These are phyloP conservation scores for Aspergillus unguis DNA, from an alignment of 2,329 filamentous ascomycete genomes.

Conservation along the genomic window DNA sequence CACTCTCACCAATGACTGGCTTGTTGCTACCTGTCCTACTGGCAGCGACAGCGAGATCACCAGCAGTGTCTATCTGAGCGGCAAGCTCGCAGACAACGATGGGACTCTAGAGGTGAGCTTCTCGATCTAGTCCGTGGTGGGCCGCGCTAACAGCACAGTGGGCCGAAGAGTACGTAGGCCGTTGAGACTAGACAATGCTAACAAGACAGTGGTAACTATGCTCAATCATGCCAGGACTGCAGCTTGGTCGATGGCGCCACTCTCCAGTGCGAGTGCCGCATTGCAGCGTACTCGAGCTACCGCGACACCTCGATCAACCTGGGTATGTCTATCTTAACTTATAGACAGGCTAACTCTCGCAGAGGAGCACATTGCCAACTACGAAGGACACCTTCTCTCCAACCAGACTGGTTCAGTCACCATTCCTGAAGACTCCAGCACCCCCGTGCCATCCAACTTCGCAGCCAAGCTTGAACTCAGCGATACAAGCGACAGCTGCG, in stretches of 20 bases:
- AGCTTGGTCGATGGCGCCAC: background rate
- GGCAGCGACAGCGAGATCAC: slow-evolving; percentile 7
- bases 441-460: slow-evolving; percentile 8
- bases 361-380: slow-evolving; percentile 19
- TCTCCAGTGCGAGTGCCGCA: background rate
- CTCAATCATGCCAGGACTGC: background rate
- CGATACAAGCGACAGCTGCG: background rate
- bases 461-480: background rate
- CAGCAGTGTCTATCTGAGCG: slow-evolving; percentile 13
- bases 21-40: slow-evolving; percentile 13
- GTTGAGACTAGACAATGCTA: background rate
- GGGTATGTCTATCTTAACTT: background rate
- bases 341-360: too few species aligned
- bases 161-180: background rate
- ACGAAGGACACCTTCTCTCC: slow-evolving; percentile 15
- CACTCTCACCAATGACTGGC: slow-evolving; percentile 7
- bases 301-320: background rate
- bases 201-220: background rate
- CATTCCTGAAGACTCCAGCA: slow-evolving; percentile 5
- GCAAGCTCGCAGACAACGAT: slow-evolving; percentile 6
- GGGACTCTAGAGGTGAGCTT: slow-evolving; percentile 8
- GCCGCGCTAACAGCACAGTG: background rate
- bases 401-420: slow-evolving; percentile 10
- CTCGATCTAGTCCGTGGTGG: background rate
- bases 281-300: background rate